Evolutionary conservation across 1,284 basidiomycete species (phyloP).

Genomic region (Entoloma clypeatum): DNA sequence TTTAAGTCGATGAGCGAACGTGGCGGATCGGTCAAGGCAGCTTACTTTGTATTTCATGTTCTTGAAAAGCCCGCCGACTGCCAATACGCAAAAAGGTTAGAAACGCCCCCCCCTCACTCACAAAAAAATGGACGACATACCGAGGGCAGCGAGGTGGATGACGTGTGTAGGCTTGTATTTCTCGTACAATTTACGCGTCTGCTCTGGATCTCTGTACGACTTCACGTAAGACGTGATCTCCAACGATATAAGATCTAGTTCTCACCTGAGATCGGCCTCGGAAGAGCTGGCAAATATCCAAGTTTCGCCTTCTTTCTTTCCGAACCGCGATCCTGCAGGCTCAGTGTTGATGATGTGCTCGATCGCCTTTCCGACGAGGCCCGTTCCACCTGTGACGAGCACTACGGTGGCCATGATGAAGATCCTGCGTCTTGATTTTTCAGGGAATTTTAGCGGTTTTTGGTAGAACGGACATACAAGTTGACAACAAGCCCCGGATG

Average conservation of each 20-base stretch:
- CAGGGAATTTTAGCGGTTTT: background rate
- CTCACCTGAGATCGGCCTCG: conserved; percentile 75
- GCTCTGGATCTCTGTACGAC: conserved; percentile 51
- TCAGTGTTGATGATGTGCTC: conserved; percentile 76
- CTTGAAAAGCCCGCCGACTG: conserved; percentile 86
- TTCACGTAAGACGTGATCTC: conserved; percentile 3
- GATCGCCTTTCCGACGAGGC: conserved; percentile 83
- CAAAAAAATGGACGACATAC: conserved; percentile 38
- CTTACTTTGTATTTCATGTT: conserved; percentile 87
- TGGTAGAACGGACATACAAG: too few species aligned
- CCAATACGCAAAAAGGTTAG: conserved; percentile 6
- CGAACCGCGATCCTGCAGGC: conserved; percentile 71
- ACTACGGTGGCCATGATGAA: conserved; percentile 43
- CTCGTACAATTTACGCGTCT: conserved; percentile 69
- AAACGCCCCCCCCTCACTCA: conserved; percentile 2
- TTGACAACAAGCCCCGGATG: too few species aligned
- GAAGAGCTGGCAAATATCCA: conserved; percentile 81
- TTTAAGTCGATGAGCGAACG: too few species aligned
- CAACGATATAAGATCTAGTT: background rate
- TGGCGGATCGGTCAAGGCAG: background rate
- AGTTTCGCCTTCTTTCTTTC: conserved; percentile 67
- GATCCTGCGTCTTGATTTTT: conserved; percentile 1
- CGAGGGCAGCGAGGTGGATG: conserved; percentile 84
- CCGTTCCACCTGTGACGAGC: conserved; percentile 81
- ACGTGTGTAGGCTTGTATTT: conserved; percentile 90